Evolutionary conservation across 2,329 filamentous ascomycete species (phyloP).

Genomic region (Cadophora malorum): DNA sequence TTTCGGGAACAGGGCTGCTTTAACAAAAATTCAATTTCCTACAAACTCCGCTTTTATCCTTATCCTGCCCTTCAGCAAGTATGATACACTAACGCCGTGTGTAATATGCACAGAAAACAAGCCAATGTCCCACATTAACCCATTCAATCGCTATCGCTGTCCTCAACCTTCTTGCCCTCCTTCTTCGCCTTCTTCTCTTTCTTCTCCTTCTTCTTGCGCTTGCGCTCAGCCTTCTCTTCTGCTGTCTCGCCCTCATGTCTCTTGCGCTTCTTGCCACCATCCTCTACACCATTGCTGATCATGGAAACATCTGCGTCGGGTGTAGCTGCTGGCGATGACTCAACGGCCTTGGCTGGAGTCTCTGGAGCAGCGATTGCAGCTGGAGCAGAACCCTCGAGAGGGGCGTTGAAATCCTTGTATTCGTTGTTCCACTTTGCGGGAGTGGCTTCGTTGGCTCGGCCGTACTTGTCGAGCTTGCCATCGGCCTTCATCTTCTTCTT

Average conservation of each 20-base stretch:
- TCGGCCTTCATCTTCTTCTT: conserved; percentile 99
- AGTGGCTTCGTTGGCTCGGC: conserved; percentile 88
- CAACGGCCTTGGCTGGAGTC: conserved; percentile 46
- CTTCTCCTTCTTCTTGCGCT: conserved; percentile 59
- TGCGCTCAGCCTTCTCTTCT: conserved; percentile 64
- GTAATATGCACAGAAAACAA: conserved; percentile 32
- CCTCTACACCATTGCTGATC: conserved; percentile 59
- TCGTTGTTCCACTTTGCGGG: conserved; percentile 90
- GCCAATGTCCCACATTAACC: conserved; percentile 19
- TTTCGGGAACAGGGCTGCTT: not conserved
- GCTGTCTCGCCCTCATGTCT: conserved; percentile 79
- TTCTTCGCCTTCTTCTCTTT: conserved; percentile 57
- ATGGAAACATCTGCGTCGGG: conserved; percentile 53
- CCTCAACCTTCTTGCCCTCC: conserved; percentile 46
- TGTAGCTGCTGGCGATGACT: conserved; percentile 47
- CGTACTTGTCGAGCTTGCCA: conserved; percentile 98
- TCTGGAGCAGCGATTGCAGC: conserved; percentile 47
- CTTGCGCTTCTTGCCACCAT: conserved; percentile 76
- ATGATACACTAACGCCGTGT: conserved; percentile 39
- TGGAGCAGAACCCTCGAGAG: conserved; percentile 47
- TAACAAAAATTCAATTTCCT: conserved; percentile 25
- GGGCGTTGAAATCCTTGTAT: conserved; percentile 87
- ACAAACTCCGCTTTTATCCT: conserved; percentile 34
- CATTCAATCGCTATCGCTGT: conserved; percentile 54
- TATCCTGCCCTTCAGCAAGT: conserved; percentile 35